These are phyloP conservation scores for Aspergillus sp. DNA, from an alignment of 2,329 filamentous ascomycete genomes.

Conservation along the genomic window DNA sequence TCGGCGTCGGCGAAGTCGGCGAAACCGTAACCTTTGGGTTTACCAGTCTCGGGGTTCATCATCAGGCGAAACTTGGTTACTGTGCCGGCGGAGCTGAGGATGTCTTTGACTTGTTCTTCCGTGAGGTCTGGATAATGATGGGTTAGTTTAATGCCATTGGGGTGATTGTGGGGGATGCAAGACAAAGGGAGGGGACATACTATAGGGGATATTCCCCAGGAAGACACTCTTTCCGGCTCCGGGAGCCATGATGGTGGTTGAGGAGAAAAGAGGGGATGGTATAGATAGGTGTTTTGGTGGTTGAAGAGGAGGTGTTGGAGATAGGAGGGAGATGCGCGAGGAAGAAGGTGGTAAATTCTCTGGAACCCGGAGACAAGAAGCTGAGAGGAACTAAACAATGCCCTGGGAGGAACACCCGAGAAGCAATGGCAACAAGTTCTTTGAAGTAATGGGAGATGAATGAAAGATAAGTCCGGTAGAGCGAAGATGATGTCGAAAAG, in stretches of 20 bases:
- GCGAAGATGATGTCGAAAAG: neutral
- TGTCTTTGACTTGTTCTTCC: conserved; percentile 93
- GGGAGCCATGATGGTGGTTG: conserved; percentile 41
- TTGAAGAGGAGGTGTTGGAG: neutral
- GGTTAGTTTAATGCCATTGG: neutral
- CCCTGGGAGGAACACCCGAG: no score
- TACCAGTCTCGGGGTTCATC: conserved; percentile 91
- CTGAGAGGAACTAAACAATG: no score
- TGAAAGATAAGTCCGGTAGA: neutral
- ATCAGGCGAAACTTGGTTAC: conserved; percentile 91
- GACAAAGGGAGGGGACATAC: conserved; percentile 61
- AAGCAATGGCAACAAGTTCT: no score
- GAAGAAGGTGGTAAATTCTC: neutral
- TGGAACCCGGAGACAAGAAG: no score
- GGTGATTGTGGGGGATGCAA: conserved; percentile 20
- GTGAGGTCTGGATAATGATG: conserved; percentile 70
- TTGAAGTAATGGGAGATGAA: neutral
- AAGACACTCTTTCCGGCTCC: conserved; percentile 51
- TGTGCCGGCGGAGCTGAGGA: conserved; percentile 85
- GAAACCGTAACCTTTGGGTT: conserved; percentile 95
- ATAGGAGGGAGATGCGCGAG: neutral
- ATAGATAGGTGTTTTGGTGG: conserved; percentile 1
- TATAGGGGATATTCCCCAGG: conserved; percentile 63
- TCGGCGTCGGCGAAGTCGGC: conserved; percentile 93
- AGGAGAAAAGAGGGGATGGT: neutral